These are phyloP conservation scores for Penicillium sp. DNA, from an alignment of 2,329 filamentous ascomycete genomes.

Conservation along the genomic window DNA sequence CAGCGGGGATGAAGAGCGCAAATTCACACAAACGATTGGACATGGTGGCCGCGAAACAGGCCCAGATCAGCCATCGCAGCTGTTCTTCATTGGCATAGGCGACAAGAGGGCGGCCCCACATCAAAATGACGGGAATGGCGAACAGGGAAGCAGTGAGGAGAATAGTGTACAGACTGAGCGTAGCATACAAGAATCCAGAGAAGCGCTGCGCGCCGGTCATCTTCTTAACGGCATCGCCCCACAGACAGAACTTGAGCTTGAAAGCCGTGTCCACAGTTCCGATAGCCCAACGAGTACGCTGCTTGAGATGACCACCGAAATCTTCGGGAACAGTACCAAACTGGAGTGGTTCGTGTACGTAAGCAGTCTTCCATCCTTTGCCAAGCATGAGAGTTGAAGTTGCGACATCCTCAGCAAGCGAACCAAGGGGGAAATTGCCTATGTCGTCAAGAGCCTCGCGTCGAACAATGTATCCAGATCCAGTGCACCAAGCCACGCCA, in stretches of 20 bases:
- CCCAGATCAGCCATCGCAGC: slow-evolving; percentile 57
- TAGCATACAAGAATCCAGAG: slow-evolving; percentile 56
- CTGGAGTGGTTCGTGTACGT: slow-evolving; percentile 57
- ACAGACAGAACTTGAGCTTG: slow-evolving; percentile 59
- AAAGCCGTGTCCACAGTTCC: slow-evolving; percentile 56
- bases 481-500: slow-evolving; percentile 60
- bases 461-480: slow-evolving; percentile 59
- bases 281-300: slow-evolving; percentile 36
- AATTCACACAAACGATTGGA: slow-evolving; percentile 55
- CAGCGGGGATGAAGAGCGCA: slow-evolving; percentile 56
- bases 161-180: slow-evolving; percentile 55
- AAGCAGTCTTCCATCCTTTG: slow-evolving; percentile 60
- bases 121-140: slow-evolving; percentile 56
- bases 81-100: slow-evolving; percentile 52
- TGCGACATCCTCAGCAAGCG: slow-evolving; percentile 58
- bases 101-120: slow-evolving; percentile 55
- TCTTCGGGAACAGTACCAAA: slow-evolving; percentile 49
- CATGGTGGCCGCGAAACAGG: slow-evolving; percentile 51
- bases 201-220: slow-evolving; percentile 58
- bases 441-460: slow-evolving; percentile 59
- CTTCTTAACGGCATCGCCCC: slow-evolving; percentile 48
- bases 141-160: slow-evolving; percentile 54
- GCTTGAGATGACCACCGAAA: slow-evolving; percentile 33
- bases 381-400: slow-evolving; percentile 58
- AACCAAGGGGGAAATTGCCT: slow-evolving; percentile 59